Evolutionary conservation across 441 rosid species (phyloP).

Genomic region (Mallotus repandus): DNA sequence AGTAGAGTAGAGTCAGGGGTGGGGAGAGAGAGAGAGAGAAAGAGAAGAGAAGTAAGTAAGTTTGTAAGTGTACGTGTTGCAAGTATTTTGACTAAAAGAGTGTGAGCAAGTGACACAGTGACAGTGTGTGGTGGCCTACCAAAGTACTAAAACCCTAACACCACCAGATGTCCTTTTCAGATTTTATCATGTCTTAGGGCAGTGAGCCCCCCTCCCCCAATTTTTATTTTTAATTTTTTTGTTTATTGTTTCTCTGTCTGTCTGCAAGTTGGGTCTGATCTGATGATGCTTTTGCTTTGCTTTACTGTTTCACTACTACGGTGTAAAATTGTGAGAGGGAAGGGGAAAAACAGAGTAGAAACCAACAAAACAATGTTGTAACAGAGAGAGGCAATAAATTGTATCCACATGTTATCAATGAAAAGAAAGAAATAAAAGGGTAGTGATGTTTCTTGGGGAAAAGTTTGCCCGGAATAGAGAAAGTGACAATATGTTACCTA

Average conservation of each 20-base stretch:
- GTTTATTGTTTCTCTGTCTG: not conserved
- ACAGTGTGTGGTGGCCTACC: constrained; percentile 31
- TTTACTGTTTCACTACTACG: not conserved
- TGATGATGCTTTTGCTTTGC: not conserved
- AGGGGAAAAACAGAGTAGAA: constrained; percentile 6
- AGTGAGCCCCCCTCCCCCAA: constrained; percentile 12
- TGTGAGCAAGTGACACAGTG: constrained; percentile 20
- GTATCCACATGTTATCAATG: too few relatives aligned
- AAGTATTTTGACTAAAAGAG: constrained; percentile 16
- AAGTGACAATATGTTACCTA: not conserved
- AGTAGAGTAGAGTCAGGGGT: not conserved
- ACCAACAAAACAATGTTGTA: constrained; percentile 14
- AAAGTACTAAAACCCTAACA: constrained; percentile 27
- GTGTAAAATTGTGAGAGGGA: constrained; percentile 2
- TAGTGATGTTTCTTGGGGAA: not conserved
- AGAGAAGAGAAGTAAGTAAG: not conserved
- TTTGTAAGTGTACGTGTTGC: not conserved
- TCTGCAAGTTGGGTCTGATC: not conserved
- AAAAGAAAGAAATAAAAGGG: not conserved
- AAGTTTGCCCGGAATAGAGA: not conserved
- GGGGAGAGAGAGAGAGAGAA: too few relatives aligned
- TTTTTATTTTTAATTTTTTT: not conserved
- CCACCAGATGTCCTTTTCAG: constrained; percentile 29
- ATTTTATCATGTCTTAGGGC: constrained; percentile 23
- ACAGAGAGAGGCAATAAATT: not conserved